Conservation (phyloP, 345 rosid species). For the Mallotus nudiflorus region DNA sequence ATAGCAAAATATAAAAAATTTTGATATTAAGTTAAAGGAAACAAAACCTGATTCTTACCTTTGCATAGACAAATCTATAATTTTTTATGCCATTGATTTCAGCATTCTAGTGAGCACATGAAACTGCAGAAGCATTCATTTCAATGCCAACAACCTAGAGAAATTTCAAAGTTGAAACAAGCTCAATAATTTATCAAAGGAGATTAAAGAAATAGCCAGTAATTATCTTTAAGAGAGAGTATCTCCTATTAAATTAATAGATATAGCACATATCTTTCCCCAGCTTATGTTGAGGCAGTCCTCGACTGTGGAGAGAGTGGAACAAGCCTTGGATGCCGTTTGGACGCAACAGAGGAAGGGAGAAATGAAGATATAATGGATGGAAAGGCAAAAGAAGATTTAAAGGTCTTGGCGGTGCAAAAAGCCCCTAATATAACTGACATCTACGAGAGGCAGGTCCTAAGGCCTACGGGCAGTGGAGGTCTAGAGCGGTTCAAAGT, state of each 20-base stretch:
- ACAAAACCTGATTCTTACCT: conserved; percentile 51
- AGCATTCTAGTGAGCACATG: conserved; percentile 84
- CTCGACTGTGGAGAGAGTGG: conserved; percentile 51
- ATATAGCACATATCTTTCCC: no score
- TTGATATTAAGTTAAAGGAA: no score
- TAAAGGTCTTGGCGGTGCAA: conserved; percentile 45
- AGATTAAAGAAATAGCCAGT: no score
- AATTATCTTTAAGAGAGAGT: no score
- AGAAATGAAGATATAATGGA: conserved; percentile 79
- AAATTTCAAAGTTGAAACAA: no score
- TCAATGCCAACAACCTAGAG: no score
- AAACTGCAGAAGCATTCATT: no score
- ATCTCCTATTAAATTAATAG: no score
- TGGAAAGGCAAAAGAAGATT: conserved; percentile 47
- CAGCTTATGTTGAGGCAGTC: conserved; percentile 28
- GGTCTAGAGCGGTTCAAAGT: conserved; percentile 55
- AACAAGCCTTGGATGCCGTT: conserved; percentile 62
- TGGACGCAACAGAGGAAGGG: conserved; percentile 82
- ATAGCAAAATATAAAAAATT: no score
- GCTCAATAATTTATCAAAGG: no score
- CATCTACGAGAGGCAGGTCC: conserved; percentile 71
- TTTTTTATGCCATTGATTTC: conserved; percentile 84
- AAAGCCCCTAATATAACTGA: conserved; percentile 57
- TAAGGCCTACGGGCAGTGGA: conserved; percentile 62
- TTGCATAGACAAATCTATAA: conserved; percentile 80